A percentile compares a stretch with the other conserved stretches of the same genome.
Evolutionary conservation across 1,284 basidiomycete genomes (phyloP).

Genomic region (Phellopilus nigrolimitatus): DNA sequence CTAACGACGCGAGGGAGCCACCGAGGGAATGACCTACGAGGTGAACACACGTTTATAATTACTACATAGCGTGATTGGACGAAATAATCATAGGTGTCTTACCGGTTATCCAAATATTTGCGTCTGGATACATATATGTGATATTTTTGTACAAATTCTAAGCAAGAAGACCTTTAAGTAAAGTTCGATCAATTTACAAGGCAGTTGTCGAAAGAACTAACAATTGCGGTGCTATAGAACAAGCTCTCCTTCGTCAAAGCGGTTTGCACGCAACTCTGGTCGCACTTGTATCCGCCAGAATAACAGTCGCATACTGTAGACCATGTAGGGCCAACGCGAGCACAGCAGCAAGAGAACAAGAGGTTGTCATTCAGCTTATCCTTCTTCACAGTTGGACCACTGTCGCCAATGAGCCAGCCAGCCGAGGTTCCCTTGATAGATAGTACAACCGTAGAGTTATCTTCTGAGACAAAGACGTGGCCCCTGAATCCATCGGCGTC

Average conservation of each 20-base stretch:
- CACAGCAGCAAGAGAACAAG: conserved; percentile 89
- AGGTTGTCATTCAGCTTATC: conserved; percentile 90
- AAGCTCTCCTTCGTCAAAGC: conserved; percentile 73
- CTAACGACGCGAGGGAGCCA: conserved; percentile 74
- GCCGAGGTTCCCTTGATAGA: conserved; percentile 64
- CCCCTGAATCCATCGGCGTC: conserved; percentile 75
- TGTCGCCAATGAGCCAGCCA: conserved; percentile 35
- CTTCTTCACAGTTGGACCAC: conserved; percentile 49
- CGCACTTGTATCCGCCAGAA: conserved; percentile 62
- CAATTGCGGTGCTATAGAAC: conserved; percentile 71
- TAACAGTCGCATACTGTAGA: conserved; percentile 82
- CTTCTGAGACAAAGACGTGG: conserved; percentile 44
- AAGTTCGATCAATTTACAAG: conserved; percentile 65
- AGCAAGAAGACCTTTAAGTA: conserved; percentile 73
- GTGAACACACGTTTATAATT: too few relatives aligned
- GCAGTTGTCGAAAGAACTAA: conserved; percentile 29
- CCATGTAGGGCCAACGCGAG: conserved; percentile 83
- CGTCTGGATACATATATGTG: conserved; percentile 90
- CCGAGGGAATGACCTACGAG: conserved; percentile 63
- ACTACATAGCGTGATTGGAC: too few relatives aligned
- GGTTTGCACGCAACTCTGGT: conserved; percentile 67
- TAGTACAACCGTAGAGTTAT: conserved; percentile 51
- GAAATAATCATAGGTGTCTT: too few relatives aligned
- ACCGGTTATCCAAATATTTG: conserved; percentile 86
- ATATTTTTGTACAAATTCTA: conserved; percentile 82